phyloP scores from a whole-genome alignment of 2,329 filamentous ascomycete species.

The Alternaria sp. region DNA sequence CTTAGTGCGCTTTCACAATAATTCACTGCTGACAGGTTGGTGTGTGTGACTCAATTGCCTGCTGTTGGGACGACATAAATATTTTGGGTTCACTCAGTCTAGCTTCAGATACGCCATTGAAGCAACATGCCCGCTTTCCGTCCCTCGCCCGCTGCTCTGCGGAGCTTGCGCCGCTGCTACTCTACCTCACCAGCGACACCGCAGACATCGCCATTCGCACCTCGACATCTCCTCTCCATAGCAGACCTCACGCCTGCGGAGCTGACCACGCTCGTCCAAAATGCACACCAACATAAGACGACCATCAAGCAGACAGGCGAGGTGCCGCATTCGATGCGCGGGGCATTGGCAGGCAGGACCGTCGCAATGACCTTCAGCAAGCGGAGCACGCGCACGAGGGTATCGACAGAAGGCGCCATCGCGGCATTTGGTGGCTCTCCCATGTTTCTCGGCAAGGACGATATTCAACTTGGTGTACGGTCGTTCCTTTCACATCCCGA shows the following conservation, averaged over 20 bases:
- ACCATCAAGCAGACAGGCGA: conserved; percentile 72
- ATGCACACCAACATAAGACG: conserved; percentile 78
- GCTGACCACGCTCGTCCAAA: conserved; percentile 80
- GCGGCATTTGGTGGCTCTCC: conserved; percentile 88
- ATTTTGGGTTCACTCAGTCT: conserved; percentile 11
- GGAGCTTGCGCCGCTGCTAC: conserved; percentile 42
- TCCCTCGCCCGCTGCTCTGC: conserved; percentile 34
- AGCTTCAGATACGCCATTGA: conserved; percentile 5
- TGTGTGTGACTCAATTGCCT: conserved; percentile 27
- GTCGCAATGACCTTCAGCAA: conserved; percentile 98
- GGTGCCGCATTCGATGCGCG: conserved; percentile 64
- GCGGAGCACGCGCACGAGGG: conserved; percentile 87
- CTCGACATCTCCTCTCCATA: conserved; percentile 91
- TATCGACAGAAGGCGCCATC: conserved; percentile 91
- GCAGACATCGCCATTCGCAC: conserved; percentile 63
- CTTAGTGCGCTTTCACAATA: conserved; percentile 26
- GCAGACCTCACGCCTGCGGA: conserved; percentile 81
- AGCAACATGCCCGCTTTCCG: conserved; percentile 43
- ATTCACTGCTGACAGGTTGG: conserved; percentile 10
- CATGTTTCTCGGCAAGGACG: conserved; percentile 95
- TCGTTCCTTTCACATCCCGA: neutral
- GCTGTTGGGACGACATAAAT: conserved; percentile 11
- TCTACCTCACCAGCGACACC: conserved; percentile 47
- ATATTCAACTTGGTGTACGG: conserved; percentile 90
- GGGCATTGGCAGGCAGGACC: conserved; percentile 74